Conservation (phyloP, 139 green algal species). For the Chlorella sp. region DNA sequence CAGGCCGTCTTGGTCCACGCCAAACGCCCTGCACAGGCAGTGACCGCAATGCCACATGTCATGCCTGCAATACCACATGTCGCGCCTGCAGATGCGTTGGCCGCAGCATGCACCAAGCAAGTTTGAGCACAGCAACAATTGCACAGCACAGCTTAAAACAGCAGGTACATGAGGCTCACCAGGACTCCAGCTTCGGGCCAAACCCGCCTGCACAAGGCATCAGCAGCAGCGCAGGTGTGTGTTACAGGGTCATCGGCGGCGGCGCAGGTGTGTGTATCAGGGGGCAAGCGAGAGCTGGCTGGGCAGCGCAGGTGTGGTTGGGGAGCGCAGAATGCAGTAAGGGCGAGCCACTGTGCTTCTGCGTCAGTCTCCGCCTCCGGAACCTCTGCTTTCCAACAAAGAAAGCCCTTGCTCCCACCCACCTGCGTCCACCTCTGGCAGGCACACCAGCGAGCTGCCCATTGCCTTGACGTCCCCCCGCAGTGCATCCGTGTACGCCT, state of each 20-base stretch:
- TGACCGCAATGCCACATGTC: no score
- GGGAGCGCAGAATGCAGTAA: no score
- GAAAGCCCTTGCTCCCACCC: neutral
- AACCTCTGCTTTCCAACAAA: neutral
- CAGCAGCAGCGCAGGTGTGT: neutral
- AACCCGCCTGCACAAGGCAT: conserved; percentile 40
- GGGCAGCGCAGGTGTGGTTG: neutral
- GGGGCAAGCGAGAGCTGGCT: no score
- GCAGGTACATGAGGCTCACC: neutral
- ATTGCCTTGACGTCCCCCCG: conserved; percentile 50
- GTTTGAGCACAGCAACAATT: no score
- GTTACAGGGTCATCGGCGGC: neutral
- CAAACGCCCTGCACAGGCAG: conserved; percentile 30
- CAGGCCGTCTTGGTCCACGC: conserved; percentile 43
- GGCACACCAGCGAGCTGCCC: conserved; percentile 72
- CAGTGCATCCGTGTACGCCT: conserved; percentile 59
- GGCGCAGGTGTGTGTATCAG: neutral
- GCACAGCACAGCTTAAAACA: no score
- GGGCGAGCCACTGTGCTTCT: no score
- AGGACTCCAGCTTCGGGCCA: conserved; percentile 50
- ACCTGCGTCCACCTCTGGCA: conserved; percentile 64
- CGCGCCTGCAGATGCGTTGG: no score
- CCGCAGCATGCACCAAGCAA: no score
- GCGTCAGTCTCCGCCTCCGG: no score
- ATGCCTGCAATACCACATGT: no score